Base-by-base conservation (phyloP, 129 eudicot genomes). In the Logfia minima region DNA sequence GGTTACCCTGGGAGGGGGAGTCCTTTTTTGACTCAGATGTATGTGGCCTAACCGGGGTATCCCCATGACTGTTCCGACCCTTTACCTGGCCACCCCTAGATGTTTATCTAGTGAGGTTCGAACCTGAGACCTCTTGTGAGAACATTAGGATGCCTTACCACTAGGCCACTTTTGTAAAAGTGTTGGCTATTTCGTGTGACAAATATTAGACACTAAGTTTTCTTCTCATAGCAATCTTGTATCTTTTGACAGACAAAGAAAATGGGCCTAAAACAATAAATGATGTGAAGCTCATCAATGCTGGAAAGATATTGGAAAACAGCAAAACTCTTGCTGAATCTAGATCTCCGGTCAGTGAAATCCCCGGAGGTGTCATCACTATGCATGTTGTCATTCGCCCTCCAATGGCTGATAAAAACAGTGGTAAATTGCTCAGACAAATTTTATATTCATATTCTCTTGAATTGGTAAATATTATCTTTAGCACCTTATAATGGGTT, bases 361-460 rank as follows among this genome's bases (percentile, higher is more conserved):
- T 85, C 34, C 87, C 89, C 4, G 87, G 89, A 66, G 86, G 84
- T 43, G 92, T 81, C 64, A 88, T 88, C 74, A 88, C 92, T 23
- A 88, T 88, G 92, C 89, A 64, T 56, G 87, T 85, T 64, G 89
- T 88, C 24, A 84, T 85, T 21, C 89, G 89, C 14, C 92, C 89
- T 59, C 89, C 92, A 2, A 22, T 85, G 31, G 59, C 86, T 26
- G 87, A 88, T 66, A 83, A 83, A 85, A 81, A 81, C 61, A 85
- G 24, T 81, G 89, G 89, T 88, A 88, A 82, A 55, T 48, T 58
- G 63, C 13, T 19, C 3, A 7, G 11, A 9, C 26, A 58, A 58
- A 6, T 22, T 21, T 19, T 58, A 58, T n/a, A 6, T 22, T 58
- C 63, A 58, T 58, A 11, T 48, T 14, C 4, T 14, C 55, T 48